Evolutionary conservation across 441 rosid species (phyloP).

Genomic region (Populus trichocarpa): DNA sequence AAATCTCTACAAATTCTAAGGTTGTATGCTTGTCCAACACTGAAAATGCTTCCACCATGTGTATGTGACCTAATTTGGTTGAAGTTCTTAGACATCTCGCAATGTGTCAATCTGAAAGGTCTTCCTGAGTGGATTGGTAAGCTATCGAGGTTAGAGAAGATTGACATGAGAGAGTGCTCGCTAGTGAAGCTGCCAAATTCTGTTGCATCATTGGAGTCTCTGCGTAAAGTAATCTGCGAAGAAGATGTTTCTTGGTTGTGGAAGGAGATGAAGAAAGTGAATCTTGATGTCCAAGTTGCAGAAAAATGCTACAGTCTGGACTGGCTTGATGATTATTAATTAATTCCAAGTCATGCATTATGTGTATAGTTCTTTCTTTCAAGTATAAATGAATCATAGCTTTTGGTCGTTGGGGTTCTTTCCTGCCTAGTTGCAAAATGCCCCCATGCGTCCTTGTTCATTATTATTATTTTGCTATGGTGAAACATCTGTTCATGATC

Average conservation of each 20-base stretch:
- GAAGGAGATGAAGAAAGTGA: slow-evolving; percentile 45
- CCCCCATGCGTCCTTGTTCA: too few species aligned
- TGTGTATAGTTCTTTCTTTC: not conserved
- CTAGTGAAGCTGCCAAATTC: slow-evolving; percentile 42
- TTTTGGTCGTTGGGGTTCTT: too few species aligned
- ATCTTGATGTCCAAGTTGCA: slow-evolving; percentile 58
- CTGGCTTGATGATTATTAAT: slow-evolving; percentile 57
- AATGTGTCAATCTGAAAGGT: too few species aligned
- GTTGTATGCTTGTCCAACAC: too few species aligned
- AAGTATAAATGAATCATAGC: not conserved
- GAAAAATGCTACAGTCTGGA: slow-evolving; percentile 60
- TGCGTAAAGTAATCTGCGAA: slow-evolving; percentile 60
- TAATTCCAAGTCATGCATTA: not conserved
- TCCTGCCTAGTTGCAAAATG: not conserved
- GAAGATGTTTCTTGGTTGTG: slow-evolving; percentile 59
- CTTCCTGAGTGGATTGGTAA: slow-evolving; percentile 39
- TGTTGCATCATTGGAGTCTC: slow-evolving; percentile 40
- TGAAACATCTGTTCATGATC: too few species aligned
- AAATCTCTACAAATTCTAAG: too few species aligned
- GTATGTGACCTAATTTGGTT: too few species aligned
- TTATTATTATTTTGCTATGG: too few species aligned
- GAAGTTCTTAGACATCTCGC: too few species aligned
- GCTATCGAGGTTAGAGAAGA: slow-evolving; percentile 58
- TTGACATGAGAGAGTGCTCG: slow-evolving; percentile 84
- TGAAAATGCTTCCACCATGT: too few species aligned